Evolutionary conservation across 2,329 filamentous ascomycete species (phyloP).

Genomic region (Diplodia sapinea): DNA sequence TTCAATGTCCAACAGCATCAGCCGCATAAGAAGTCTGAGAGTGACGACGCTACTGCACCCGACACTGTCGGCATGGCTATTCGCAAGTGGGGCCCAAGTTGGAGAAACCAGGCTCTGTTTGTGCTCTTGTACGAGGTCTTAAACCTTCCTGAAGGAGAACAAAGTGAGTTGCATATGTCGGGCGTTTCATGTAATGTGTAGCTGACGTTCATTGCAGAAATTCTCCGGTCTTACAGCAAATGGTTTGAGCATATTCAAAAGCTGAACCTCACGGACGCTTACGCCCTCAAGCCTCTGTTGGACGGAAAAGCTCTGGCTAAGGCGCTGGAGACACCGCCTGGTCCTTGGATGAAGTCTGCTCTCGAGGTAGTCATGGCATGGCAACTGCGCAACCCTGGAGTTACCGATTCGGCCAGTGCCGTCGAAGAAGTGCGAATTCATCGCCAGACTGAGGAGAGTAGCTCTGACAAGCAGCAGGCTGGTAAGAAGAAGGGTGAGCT

Average conservation of each 20-base stretch:
- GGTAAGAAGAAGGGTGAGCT: slow-evolving; percentile 55
- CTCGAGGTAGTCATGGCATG: slow-evolving; percentile 82
- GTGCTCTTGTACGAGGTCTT: slow-evolving; percentile 69
- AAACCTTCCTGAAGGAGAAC: slow-evolving; percentile 46
- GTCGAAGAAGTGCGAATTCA: slow-evolving; percentile 52
- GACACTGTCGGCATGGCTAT: slow-evolving; percentile 77
- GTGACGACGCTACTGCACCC: slow-evolving; percentile 54
- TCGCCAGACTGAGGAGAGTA: slow-evolving; percentile 35
- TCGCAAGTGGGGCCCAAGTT: slow-evolving; percentile 72
- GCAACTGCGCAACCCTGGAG: slow-evolving; percentile 81
- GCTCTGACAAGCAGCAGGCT: slow-evolving; percentile 29
- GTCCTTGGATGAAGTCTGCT: slow-evolving; percentile 83
- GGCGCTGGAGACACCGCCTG: slow-evolving; percentile 70
- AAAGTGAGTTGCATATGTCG: slow-evolving; percentile 47
- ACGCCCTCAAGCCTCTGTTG: slow-evolving; percentile 59
- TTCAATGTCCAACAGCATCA: slow-evolving; percentile 56
- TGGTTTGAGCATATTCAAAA: slow-evolving; percentile 61
- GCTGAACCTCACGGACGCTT: slow-evolving; percentile 58
- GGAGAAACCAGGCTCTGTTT: slow-evolving; percentile 74
- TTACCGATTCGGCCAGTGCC: slow-evolving; percentile 60
- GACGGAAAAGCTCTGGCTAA: slow-evolving; percentile 77
- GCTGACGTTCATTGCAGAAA: slow-evolving; percentile 42
- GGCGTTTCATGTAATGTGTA: slow-evolving; percentile 16
- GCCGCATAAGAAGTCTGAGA: slow-evolving; percentile 53
- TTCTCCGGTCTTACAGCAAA: slow-evolving; percentile 57